Evolutionary conservation across 345 rosid genomes (phyloP).

Genomic region (Eucalyptus paniculata): DNA sequence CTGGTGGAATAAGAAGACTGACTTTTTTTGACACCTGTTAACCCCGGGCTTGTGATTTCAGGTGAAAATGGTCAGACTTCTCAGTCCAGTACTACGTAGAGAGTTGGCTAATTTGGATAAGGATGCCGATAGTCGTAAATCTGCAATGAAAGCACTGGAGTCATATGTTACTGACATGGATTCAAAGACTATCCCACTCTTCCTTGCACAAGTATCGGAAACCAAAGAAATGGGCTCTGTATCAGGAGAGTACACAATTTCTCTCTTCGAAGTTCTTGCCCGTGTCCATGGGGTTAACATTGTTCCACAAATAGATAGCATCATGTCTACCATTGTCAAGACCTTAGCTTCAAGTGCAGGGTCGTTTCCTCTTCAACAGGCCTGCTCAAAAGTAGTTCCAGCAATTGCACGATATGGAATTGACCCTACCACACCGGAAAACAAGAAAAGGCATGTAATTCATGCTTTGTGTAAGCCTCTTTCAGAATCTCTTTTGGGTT

Average conservation of each 20-base stretch:
- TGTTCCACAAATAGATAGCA: constrained; percentile 72
- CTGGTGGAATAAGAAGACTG: not conserved
- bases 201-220: constrained; percentile 80
- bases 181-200: constrained; percentile 62
- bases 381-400: constrained; percentile 88
- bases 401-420: constrained; percentile 87
- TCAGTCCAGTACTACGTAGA: constrained; percentile 45
- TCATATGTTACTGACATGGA: constrained; percentile 71
- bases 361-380: constrained; percentile 90
- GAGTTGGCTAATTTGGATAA: constrained; percentile 78
- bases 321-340: constrained; percentile 68
- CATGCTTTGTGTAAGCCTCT: constrained; percentile 90
- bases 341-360: constrained; percentile 83
- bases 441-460: constrained; percentile 62
- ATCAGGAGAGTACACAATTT: constrained; percentile 72
- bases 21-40: not conserved
- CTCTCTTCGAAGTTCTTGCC: constrained; percentile 90
- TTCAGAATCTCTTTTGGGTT: constrained; percentile 56
- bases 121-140: constrained; percentile 61
- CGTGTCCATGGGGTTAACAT: constrained; percentile 86
- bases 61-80: constrained; percentile 4
- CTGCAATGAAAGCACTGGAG: constrained; percentile 79
- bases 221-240: constrained; percentile 71
- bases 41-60: not conserved
- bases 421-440: constrained; percentile 54